These are phyloP conservation scores for Acanthamoeba divionensis DNA, from an alignment of 208 protist genomes.

Conservation along the genomic window DNA sequence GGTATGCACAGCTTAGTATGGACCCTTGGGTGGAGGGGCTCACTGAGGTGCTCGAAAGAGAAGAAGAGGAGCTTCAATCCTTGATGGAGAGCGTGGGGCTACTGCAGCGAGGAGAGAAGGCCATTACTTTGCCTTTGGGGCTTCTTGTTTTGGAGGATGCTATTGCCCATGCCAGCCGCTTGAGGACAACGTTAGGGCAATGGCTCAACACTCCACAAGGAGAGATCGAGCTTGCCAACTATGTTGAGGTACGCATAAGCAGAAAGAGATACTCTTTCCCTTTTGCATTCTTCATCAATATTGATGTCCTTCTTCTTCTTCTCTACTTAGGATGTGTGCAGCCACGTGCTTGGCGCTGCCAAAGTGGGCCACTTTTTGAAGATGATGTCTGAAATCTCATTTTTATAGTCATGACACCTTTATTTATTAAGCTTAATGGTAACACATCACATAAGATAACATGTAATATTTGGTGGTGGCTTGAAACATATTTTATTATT, in stretches of 20 bases:
- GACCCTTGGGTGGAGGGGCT: constrained; percentile 29
- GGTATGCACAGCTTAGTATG: background rate
- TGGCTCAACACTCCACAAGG: background rate
- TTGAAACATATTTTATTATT: too few species aligned
- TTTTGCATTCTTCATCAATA: background rate
- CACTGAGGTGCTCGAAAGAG: background rate
- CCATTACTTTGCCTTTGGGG: background rate
- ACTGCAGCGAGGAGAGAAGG: background rate
- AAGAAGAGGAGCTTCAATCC: background rate
- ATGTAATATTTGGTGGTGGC: too few species aligned
- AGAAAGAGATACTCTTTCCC: background rate
- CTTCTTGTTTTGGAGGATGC: background rate
- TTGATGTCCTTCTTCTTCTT: background rate
- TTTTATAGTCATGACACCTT: too few species aligned
- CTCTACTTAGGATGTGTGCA: background rate
- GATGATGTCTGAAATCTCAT: background rate
- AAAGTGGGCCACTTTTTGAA: background rate
- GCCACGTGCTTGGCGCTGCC: background rate
- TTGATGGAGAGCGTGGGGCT: background rate
- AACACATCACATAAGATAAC: too few species aligned
- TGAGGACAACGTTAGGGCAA: background rate
- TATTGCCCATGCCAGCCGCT: background rate
- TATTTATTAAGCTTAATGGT: too few species aligned
- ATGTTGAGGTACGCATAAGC: background rate
- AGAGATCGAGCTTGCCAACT: constrained; percentile 6